Evolutionary conservation across 23 red algal species (phyloP).

Genomic region (Chondrus crispus): DNA sequence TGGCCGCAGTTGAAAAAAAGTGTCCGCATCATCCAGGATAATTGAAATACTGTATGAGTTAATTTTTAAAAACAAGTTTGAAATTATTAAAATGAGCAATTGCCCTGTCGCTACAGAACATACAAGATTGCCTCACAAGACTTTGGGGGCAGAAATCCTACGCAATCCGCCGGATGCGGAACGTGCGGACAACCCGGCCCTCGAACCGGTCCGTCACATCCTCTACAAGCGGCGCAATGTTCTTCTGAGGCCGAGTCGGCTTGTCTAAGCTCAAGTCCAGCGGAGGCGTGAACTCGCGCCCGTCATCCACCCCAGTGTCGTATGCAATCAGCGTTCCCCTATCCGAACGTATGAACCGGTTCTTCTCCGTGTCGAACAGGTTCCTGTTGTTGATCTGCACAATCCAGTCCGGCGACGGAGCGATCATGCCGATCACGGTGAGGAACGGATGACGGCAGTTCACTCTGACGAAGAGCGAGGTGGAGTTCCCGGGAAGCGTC

Average conservation of each 20-base stretch:
- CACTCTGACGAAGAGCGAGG: neutral
- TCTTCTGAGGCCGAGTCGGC: constrained; percentile 3
- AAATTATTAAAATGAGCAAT: no score
- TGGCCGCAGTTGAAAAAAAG: no score
- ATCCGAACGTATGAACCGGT: neutral
- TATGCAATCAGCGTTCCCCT: constrained; percentile 24
- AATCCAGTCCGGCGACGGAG: constrained; percentile 41
- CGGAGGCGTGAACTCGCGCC: constrained; percentile 18
- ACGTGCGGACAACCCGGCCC: neutral
- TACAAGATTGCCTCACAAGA: no score
- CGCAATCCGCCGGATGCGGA: neutral
- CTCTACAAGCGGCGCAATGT: constrained; percentile 42
- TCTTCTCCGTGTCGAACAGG: neutral
- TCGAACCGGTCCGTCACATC: constrained; percentile 10
- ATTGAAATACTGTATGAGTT: no score
- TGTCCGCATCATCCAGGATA: no score
- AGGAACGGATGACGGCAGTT: constrained; percentile 30
- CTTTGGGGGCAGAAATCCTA: no score
- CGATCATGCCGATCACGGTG: constrained; percentile 28
- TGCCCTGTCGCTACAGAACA: no score
- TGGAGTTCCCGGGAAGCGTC: neutral
- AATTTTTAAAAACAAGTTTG: no score
- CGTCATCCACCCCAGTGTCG: constrained; percentile 27
- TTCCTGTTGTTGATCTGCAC: constrained; percentile 18
- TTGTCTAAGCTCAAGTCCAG: constrained; percentile 10